These are phyloP conservation scores for Gossypium bickii DNA, from an alignment of 345 rosid genomes.

Conservation along the genomic window DNA sequence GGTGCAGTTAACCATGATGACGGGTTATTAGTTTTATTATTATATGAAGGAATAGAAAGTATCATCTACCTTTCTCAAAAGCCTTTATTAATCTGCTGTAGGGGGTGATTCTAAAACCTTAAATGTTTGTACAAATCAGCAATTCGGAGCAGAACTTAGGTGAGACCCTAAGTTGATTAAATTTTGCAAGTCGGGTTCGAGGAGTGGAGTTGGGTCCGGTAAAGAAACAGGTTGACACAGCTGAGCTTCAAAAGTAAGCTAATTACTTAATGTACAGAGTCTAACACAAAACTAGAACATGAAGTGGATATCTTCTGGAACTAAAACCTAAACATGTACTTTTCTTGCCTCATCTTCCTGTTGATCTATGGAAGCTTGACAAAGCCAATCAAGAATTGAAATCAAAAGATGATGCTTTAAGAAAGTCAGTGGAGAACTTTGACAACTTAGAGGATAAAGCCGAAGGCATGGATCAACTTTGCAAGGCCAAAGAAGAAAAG, in stretches of 20 bases:
- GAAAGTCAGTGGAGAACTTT: conserved; percentile 30
- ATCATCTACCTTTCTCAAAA: background rate
- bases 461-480: conserved; percentile 31
- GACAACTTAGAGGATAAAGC: conserved; percentile 33
- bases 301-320: background rate
- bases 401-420: conserved; percentile 34
- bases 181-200: conserved; percentile 42
- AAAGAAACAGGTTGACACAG: conserved; percentile 32
- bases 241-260: conserved; percentile 38
- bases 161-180: conserved; percentile 43
- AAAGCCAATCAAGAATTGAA: conserved; percentile 38
- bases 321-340: conserved; percentile 2
- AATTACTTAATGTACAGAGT: background rate
- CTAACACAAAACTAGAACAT: background rate
- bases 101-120: conserved; percentile 43
- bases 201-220: conserved; percentile 37
- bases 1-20: background rate
- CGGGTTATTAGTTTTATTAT: background rate
- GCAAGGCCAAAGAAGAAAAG: conserved; percentile 31
- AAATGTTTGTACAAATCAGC: conserved; percentile 46
- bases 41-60: background rate
- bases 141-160: conserved; percentile 36
- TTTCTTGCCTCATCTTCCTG: background rate
- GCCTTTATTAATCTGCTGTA: conserved; percentile 13
- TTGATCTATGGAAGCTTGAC: conserved; percentile 27